Base-by-base conservation (phyloP, 345 rosid genomes). In the Hibiscus mutabilis region DNA sequence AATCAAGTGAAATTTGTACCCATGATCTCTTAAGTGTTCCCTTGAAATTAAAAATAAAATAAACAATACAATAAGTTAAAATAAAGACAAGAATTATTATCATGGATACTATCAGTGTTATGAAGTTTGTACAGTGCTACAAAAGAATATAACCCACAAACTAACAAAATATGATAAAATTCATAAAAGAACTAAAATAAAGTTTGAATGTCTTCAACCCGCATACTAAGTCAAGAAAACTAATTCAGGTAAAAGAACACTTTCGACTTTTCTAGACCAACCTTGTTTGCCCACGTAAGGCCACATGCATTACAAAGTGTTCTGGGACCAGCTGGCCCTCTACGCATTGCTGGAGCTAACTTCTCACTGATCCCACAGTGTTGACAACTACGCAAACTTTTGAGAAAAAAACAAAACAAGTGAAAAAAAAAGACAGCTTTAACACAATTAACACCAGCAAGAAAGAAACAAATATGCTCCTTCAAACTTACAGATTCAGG, bases 251-350 rank as follows among this genome's bases (percentile, higher is more conserved):
- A 46, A 35, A 58, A 2, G 27, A 51, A 77, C 44, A 61, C n/a
- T 11, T 52, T 12, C 2, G 0, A 64, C 18, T 18, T 25, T 14
- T 8, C 14, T 35, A 49, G 13, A 60, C 75, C 56, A 3, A 79
- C 82, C 82, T 80, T 80, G 63, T 80, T 80, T 19, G 80, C 82
- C 82, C 82, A 80, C 82, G 60, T 80, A 53, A 80, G 82, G 44
- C 82, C 82, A 70, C 82, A 80, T 35, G 82, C 82, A 80, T 80
- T 80, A 68, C 82, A 80, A 60, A 80, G 82, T 47, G 82, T 73
- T 76, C 82, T 73, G 7, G 79, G 80, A 66, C 82, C 82, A 73
- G 75, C 78, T 52, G 82, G 82, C 7, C 82, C 82, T 40, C 77
- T 72, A 52, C 82, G 79, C 82, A 80, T 80, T 44, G 80, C 80